Evolutionary conservation across 148 eudicot species (phyloP), one percentile per base, ranked within the genome.

Genomic region (Chenopodium suecicum): DNA sequence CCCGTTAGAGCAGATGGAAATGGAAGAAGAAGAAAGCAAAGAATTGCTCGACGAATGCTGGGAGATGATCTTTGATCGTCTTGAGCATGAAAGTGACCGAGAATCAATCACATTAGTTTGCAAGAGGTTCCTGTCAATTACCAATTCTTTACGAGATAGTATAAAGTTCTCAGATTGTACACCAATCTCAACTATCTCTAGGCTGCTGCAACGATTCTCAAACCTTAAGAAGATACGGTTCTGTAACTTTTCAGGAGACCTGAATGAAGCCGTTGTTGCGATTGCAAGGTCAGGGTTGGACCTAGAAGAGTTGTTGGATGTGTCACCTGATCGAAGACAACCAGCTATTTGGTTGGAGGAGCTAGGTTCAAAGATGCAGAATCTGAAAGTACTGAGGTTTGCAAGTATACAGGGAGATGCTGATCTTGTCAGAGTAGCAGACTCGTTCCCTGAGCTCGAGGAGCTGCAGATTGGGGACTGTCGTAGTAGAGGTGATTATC

Each of bases 41-140:
- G 83, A 77, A 22, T 41, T 81, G 52, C 82, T 76, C 4, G 78
- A 78, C 19, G 83, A 82, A 13, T 82, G 84, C 60, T 85, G 84
- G 87, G 76, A 22, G 20, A 50, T 78, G 81, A 78, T 85, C 27
- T 25, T 81, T 69, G 46, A 54, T 22, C 58, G n/a, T 46, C 70
- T 73, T 9, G 27, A 81, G 60, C 41, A 78, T 32, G 70, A 31
- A 37, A 29, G 29, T 29, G 81, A 73, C n/a, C 71, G 29, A 48
- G 84, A 81, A 27, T 74, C 84, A 7, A 6, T 78, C 29, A 81
- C 84, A 25, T 68, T 85, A 74, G 87, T 81, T 69, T 85, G 79
- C 76, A 79, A 79, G 79, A 75, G 65, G 9, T 79, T 83, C n/a
- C 82, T 79, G 23, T 75, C 79, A 17, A 65, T 81, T 64, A 68